phyloP scores from a whole-genome alignment of 2,329 filamentous ascomycete genomes.

The Epichloe sibirici region DNA sequence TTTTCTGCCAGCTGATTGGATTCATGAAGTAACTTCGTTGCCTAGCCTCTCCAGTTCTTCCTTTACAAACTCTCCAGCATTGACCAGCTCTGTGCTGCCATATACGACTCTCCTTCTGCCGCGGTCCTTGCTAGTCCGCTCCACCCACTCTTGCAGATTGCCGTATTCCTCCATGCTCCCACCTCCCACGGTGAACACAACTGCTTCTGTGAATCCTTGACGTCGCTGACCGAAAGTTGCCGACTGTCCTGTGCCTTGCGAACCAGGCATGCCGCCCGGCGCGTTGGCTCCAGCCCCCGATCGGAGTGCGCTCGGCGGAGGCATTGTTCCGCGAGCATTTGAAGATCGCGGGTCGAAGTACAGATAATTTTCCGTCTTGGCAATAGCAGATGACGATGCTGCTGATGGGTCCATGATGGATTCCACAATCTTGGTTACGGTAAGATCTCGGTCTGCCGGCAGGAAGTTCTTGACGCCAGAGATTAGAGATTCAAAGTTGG shows the following conservation, averaged over 20 bases:
- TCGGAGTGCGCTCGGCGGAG: conserved; percentile 56
- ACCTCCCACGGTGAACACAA: conserved; percentile 91
- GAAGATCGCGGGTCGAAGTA: conserved; percentile 95
- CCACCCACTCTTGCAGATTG: conserved; percentile 92
- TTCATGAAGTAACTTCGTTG: conserved; percentile 35
- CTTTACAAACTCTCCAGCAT: conserved; percentile 53
- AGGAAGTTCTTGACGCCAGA: conserved; percentile 96
- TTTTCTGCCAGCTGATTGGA: not conserved
- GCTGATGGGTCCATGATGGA: conserved; percentile 93
- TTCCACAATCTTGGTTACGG: conserved; percentile 94
- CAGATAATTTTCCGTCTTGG: conserved; percentile 91
- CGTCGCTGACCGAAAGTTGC: conserved; percentile 85
- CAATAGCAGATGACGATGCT: conserved; percentile 81
- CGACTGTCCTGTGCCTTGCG: conserved; percentile 47
- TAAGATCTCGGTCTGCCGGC: conserved; percentile 90
- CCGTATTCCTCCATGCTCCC: conserved; percentile 99
- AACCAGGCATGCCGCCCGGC: conserved; percentile 39
- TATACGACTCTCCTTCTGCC: conserved; percentile 78
- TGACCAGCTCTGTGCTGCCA: conserved; percentile 76
- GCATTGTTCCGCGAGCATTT: conserved; percentile 85
- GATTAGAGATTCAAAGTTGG: conserved; percentile 88
- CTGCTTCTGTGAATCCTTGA: conserved; percentile 79
- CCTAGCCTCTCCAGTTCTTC: conserved; percentile 53
- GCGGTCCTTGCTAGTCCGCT: conserved; percentile 55
- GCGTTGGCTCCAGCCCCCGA: conserved; percentile 27